Percentiles rank a stretch among this genome's conserved stretches.
These are phyloP conservation scores for Zygotorulaspora florentina DNA, from an alignment of 805 yeast genomes.

Conservation along the genomic window DNA sequence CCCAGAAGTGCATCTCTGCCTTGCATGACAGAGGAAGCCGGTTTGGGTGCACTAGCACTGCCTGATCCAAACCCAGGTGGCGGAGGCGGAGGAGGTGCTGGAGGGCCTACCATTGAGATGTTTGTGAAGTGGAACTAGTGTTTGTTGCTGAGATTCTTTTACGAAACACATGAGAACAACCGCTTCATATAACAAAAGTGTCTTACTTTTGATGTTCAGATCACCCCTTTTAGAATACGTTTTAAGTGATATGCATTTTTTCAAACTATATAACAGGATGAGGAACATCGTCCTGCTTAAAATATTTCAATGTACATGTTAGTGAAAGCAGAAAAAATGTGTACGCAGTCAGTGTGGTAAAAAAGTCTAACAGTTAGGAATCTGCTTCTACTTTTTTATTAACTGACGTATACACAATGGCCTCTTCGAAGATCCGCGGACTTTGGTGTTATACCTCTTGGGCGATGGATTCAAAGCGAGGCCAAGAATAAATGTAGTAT, in stretches of 20 bases:
- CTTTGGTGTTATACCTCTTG: conserved; percentile 34
- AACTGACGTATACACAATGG: conserved; percentile 18
- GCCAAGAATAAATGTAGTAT: conserved; percentile 29
- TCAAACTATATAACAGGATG: not conserved
- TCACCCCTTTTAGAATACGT: not conserved
- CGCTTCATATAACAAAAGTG: no score
- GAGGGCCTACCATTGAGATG: conserved; percentile 26
- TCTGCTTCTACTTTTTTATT: not conserved
- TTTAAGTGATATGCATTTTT: not conserved
- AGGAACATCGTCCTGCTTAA: not conserved
- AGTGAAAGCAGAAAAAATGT: no score
- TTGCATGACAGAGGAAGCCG: conserved; percentile 32
- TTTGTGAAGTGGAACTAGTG: no score
- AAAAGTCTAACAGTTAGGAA: conserved; percentile 3
- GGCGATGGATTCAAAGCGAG: conserved; percentile 46
- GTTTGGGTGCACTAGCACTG: conserved; percentile 33
- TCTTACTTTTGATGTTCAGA: no score
- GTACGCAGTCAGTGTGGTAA: not conserved
- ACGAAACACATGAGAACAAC: no score
- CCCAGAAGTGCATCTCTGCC: conserved; percentile 62
- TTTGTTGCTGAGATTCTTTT: no score
- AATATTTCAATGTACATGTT: no score
- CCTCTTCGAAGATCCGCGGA: conserved; percentile 46
- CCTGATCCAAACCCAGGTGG: conserved; percentile 40
- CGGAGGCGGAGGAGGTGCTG: conserved; percentile 60